A percentile compares a stretch with the other conserved stretches of the same genome.
These are phyloP conservation scores for Lathyrus tuberosus DNA, from an alignment of 306 rosid species.

Conservation along the genomic window DNA sequence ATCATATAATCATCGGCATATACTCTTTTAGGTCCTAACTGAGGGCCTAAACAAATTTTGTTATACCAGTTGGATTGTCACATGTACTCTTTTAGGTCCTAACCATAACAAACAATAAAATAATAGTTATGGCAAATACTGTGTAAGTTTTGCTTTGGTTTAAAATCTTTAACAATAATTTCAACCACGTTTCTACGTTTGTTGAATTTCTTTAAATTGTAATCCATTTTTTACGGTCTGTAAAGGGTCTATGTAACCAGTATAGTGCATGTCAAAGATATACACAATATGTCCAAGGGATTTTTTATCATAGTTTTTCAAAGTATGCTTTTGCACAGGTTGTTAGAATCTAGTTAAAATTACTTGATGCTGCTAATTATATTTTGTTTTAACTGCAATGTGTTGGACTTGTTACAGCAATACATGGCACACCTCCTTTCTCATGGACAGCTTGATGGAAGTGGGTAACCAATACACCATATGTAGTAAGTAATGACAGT, in stretches of 20 bases:
- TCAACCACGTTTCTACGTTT: slow-evolving; percentile 14
- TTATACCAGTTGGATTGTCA: not conserved
- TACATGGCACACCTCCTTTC: slow-evolving; percentile 95
- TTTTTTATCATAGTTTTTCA: not conserved
- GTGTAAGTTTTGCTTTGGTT: not conserved
- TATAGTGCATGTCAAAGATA: slow-evolving; percentile 6
- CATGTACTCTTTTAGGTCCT: not conserved
- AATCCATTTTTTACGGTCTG: slow-evolving; percentile 9
- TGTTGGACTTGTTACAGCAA: slow-evolving; percentile 60
- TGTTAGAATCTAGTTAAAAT: not conserved
- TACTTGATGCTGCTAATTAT: slow-evolving; percentile 14
- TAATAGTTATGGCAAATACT: not conserved
- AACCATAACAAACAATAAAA: slow-evolving; percentile 2
- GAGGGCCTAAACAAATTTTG: not conserved
- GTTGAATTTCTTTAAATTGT: slow-evolving; percentile 15
- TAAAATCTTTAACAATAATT: not conserved
- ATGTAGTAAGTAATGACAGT: not conserved
- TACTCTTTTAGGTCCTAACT: not conserved
- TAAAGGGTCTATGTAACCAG: slow-evolving; percentile 17
- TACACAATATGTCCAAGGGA: not conserved
- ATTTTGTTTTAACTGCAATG: not conserved
- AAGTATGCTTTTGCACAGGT: not conserved
- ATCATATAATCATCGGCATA: not conserved
- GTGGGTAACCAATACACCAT: slow-evolving; percentile 45
- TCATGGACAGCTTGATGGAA: slow-evolving; percentile 87